Evolutionary conservation across 2,329 filamentous ascomycete genomes (phyloP), one percentile per base, ranked within the genome.

Genomic region (Colletotrichum kahawae): DNA sequence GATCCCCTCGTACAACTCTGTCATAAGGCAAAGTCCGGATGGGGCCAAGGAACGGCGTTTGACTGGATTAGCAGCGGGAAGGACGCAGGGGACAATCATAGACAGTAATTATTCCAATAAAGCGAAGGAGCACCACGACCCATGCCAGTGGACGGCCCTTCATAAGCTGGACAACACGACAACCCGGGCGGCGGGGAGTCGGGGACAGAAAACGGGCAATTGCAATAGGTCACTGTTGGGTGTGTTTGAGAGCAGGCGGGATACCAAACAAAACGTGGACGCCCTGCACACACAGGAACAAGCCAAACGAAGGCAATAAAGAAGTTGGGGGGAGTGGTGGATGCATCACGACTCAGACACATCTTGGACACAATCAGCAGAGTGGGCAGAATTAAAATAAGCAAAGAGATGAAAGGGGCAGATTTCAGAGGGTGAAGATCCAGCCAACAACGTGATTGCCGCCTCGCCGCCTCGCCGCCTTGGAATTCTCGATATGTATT

Each of bases 341-440:
- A 62, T 66, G 67, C 67, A 74, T 66, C 72, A 75, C 72, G 62
- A 71, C 68, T 75, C 72, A 71, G 67, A 57, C 67, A 62, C 14
- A 16, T 51, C 27, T 59, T 56, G 64, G 54, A 18, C 24, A 62
- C 67, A 71, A 74, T 67, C 48, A 70, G 27, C 48, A 48, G 31
- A 56, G 68, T 75, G 60, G 71, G 31, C 54, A 48, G 38, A 54
- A 29, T 62, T 62, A 31, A 67, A 70, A 67, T 59, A 57, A 71
- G 63, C 56, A 71, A 71, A 31, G 60, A 74, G 62, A 74, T 67
- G 56, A 72, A 75, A 56, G 62, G 72, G 72, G 33, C 59, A 63
- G n/a, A 56, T 48, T 48, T 59, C 21, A 57, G 21, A 67, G 34
- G 56, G 56, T 67, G 33, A 24, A 48, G 43, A 48, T 21, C 43